Base-by-base conservation (phyloP, 23 red algal genomes). In the Cyanidium caldarium region DNA sequence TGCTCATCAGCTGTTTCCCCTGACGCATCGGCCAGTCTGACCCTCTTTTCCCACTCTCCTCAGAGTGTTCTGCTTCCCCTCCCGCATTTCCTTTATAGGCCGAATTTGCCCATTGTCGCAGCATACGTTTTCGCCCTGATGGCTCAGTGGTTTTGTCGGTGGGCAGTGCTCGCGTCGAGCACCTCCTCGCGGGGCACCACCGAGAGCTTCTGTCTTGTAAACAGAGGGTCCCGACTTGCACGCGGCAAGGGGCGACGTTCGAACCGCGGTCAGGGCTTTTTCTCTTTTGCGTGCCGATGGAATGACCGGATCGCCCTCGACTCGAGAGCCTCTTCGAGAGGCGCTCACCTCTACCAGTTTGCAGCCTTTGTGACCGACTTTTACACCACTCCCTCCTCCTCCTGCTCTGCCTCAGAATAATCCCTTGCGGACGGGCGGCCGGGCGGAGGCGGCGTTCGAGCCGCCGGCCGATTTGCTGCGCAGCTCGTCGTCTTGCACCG, bases 401-500 rank as follows among this genome's bases (percentile, higher is more conserved):
- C n/a, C n/a, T n/a, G n/a, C n/a, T n/a, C n/a, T n/a, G 19, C 51
- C 13, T 61, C 31, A 61, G 23, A 61, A 61, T 10, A 61, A 28
- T 10, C 51, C 51, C 51, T 61, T 61, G 10, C 51, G 51, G 21
- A 61, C 51, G 3, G 51, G 51, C 51, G 51, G 51, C 31, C 51
- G 51, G 5, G 51, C 51, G n/a, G n/a, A n/a, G n/a, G n/a, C n/a
- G n/a, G n/a, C n/a, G n/a, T n/a, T n/a, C n/a, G n/a, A n/a, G n/a
- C n/a, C n/a, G 3, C 23, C 23, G 21, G 51, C 23, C 7, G n/a
- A 28, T 28, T 86, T 94, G 40, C 75, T 77, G 37, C 65, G 65
- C 13, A 94, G 69, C 74, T 94, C 87, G 19, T 68, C 76, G 26
- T 73, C 51, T 33, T 85, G 80, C 43, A 96, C 91, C 7, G 72